Conservation (phyloP, 2,329 filamentous ascomycete species). For the Acephala macrosclerotiorum region DNA sequence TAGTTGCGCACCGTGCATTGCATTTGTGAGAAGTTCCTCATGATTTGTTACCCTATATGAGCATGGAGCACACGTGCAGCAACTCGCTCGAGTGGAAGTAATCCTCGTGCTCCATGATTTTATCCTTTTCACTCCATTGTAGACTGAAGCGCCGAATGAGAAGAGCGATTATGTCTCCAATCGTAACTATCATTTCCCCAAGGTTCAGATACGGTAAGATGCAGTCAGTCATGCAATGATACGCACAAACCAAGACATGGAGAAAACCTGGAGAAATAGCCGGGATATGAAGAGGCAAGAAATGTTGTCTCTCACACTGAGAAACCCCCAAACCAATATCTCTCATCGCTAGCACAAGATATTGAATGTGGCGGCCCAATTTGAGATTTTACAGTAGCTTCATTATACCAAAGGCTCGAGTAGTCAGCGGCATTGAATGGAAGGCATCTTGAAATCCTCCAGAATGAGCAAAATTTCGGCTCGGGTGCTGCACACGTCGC, state of each 20-base stretch:
- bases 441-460: not conserved
- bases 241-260: not conserved
- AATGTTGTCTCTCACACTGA: not conserved
- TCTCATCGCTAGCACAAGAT: not conserved
- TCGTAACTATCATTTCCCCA: not conserved
- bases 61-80: not conserved
- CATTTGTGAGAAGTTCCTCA: not conserved
- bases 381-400: not conserved
- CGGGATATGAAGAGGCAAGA: conserved; percentile 6
- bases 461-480: not conserved
- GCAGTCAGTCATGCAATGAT: conserved; percentile 1
- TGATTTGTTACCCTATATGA: not conserved
- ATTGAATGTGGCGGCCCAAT: not conserved
- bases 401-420: not conserved
- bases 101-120: not conserved
- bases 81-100: not conserved
- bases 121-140: not conserved
- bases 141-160: not conserved
- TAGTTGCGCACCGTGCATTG: conserved; percentile 1
- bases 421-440: not conserved
- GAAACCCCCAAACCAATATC: conserved; percentile 3
- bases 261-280: conserved; percentile 5
- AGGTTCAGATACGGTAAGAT: not conserved
- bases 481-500: not conserved
- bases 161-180: not conserved